Conservation (phyloP, 371 early-diverging fungal species). For the Globomyces sp. region DNA sequence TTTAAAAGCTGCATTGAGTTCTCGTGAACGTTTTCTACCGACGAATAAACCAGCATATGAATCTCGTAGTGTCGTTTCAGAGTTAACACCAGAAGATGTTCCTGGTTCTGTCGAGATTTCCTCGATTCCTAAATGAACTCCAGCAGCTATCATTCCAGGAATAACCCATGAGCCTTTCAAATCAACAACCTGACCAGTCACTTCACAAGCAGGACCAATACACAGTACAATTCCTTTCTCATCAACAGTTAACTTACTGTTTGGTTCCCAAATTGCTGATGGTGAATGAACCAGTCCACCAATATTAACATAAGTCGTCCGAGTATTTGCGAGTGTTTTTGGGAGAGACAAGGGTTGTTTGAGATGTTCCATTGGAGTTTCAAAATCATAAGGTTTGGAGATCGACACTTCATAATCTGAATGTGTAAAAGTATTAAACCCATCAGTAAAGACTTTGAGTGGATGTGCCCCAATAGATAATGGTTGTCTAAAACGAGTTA, state of each 20-base stretch:
- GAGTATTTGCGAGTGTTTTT: not conserved
- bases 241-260: conserved; percentile 25
- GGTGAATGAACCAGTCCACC: conserved; percentile 12
- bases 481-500: conserved; percentile 34
- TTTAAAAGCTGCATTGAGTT: conserved; percentile 52
- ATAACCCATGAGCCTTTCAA: conserved; percentile 29
- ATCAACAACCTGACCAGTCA: conserved; percentile 22
- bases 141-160: conserved; percentile 33
- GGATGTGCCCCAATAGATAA: conserved; percentile 76
- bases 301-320: conserved; percentile 13
- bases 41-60: conserved; percentile 34
- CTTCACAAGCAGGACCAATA: conserved; percentile 25
- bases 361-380: not conserved
- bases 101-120: conserved; percentile 33
- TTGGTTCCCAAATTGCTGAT: conserved; percentile 12
- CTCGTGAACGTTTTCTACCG: conserved; percentile 20
- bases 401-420: conserved; percentile 2
- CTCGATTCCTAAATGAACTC: conserved; percentile 27
- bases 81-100: conserved; percentile 28
- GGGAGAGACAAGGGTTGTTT: not conserved
- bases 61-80: not conserved
- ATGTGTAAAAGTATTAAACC: conserved; percentile 41
- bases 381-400: not conserved
- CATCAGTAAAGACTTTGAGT: conserved; percentile 73
- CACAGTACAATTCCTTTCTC: conserved; percentile 34